Conservation (phyloP, 2,329 filamentous ascomycete genomes). For the Trichoderma arundinaceum region DNA sequence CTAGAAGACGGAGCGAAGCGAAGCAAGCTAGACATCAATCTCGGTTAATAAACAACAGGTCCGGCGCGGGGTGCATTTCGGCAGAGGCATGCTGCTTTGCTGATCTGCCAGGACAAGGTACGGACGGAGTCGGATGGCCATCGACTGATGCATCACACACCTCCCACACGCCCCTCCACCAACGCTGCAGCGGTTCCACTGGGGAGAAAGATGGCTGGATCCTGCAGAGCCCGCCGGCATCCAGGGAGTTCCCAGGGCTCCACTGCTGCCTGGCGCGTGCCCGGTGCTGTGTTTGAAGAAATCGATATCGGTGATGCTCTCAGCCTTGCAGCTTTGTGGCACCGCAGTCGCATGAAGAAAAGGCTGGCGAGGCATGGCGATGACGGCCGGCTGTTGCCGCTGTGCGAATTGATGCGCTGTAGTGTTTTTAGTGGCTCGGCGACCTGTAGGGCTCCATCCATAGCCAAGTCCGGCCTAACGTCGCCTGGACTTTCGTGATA, state of each 20-base stretch:
- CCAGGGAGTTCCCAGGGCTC: conserved; percentile 5
- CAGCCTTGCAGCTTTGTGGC: conserved; percentile 27
- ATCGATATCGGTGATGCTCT: not conserved
- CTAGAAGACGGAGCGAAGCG: conserved; percentile 26
- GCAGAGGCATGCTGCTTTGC: conserved; percentile 27
- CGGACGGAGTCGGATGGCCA: conserved; percentile 8
- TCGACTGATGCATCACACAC: conserved; percentile 22
- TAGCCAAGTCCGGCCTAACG: conserved; percentile 1
- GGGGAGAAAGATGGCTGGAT: not conserved
- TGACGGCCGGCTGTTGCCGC: not conserved
- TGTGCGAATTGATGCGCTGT: not conserved
- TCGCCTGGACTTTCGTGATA: conserved; percentile 1
- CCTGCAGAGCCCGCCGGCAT: not conserved
- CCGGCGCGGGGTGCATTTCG: conserved; percentile 27
- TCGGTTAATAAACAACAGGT: conserved; percentile 16
- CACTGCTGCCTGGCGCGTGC: conserved; percentile 4
- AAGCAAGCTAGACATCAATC: conserved; percentile 18
- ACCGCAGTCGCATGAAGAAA: conserved; percentile 5
- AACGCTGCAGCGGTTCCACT: conserved; percentile 29
- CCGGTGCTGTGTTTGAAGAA: not conserved
- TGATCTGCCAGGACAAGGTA: conserved; percentile 19
- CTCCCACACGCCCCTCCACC: conserved; percentile 20
- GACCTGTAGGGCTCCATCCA: conserved; percentile 6
- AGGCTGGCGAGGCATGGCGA: conserved; percentile 6
- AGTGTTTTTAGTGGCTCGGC: not conserved